Conservation (phyloP, 2,329 filamentous ascomycete species). For the Cercospora brassicicola region DNA sequence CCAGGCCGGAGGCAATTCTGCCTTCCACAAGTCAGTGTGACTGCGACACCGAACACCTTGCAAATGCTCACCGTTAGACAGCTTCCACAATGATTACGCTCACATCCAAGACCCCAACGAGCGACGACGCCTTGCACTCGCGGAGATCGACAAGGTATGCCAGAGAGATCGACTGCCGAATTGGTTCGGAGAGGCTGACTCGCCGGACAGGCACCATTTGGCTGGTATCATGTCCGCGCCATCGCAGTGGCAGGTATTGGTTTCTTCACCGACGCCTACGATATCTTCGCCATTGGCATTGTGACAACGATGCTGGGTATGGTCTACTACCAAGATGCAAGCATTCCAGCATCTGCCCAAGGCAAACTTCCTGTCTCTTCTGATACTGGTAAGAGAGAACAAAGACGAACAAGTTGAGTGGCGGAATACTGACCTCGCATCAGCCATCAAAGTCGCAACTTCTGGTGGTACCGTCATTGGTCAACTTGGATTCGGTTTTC, state of each 20-base stretch:
- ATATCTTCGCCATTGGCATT: constrained; percentile 73
- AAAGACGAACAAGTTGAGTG: neutral
- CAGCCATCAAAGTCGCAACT: constrained; percentile 76
- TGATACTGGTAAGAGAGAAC: constrained; percentile 57
- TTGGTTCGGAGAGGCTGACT: neutral
- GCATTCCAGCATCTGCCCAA: constrained; percentile 33
- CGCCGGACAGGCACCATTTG: constrained; percentile 61
- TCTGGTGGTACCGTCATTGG: constrained; percentile 81
- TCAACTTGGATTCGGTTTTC: constrained; percentile 74
- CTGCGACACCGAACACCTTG: neutral
- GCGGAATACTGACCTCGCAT: neutral
- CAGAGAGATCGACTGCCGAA: too few relatives aligned
- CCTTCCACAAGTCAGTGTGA: constrained; percentile 61
- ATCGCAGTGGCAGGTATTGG: constrained; percentile 77
- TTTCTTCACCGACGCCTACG: constrained; percentile 84
- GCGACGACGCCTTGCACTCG: constrained; percentile 73
- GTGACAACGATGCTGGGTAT: constrained; percentile 75
- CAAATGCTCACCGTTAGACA: neutral
- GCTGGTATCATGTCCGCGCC: constrained; percentile 80
- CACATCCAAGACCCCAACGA: constrained; percentile 70
- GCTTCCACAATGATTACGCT: constrained; percentile 71
- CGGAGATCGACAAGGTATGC: constrained; percentile 68
- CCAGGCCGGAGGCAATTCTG: constrained; percentile 62
- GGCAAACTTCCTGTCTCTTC: constrained; percentile 63
- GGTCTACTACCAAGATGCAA: constrained; percentile 62